Evolutionary conservation across 2,329 filamentous ascomycete species (phyloP), one percentile per base, ranked within the genome.

Genomic region (Mariannaea elegans): DNA sequence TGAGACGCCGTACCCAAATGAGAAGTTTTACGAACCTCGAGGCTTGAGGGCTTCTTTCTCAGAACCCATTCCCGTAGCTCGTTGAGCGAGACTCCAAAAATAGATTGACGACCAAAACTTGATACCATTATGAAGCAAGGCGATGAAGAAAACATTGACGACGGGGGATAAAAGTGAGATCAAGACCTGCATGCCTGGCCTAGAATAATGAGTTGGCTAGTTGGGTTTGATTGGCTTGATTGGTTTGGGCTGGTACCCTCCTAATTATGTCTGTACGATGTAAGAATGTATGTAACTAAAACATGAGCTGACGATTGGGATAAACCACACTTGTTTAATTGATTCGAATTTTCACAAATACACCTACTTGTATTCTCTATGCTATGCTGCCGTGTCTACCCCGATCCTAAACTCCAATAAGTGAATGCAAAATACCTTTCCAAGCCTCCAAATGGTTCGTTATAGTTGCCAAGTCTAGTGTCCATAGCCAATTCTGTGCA

Each of bases 1-100:
- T 12, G 65, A 72, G 59, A 65, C 61, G 7, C 45, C 60, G 2
- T 69, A 68, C 38, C 50, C 56, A 4, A 57, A 59, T 29, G 66
- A 68, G 19, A 59, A 59, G 38, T 66, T 66, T 27, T 69, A 71
- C 48, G 58, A 56, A 18, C 53, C 64, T 8, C 59, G 65, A 19
- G 56, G 55, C 10, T 59, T 57, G 56, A 62, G 62, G 19, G 53
- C 57, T 38, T 51, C 58, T 27, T 47, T 61, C 16, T 65, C 55
- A 34, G 59, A 63, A 27, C 61, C 61, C 21, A 44, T 56, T 36
- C 34, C 56, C 10, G 36, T 65, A 14, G 38, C 64, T 44, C 59
- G 56, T 42, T 62, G 54, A 71, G 44, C 39, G 45, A 49, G 38
- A 52, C 8, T 41, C 7, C 12, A 29, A 27, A 31, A 31, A 24